Evolutionary conservation across 1,284 basidiomycete species (phyloP), one percentile per base, ranked within the genome.

Genomic region (Phlebopus sp.): DNA sequence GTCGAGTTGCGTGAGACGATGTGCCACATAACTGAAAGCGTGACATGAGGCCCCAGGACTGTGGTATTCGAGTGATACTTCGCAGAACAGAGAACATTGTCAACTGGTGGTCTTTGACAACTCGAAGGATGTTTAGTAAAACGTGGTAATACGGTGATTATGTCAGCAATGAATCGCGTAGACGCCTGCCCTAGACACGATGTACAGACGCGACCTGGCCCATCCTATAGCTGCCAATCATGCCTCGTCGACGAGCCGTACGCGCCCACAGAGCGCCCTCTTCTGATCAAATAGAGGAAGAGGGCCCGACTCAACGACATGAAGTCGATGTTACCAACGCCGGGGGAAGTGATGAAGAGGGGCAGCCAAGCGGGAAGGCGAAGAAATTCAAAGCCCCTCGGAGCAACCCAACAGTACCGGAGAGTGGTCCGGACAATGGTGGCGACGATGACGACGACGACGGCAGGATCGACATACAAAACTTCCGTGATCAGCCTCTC

Each of bases 261-360:
- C 75, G 73, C 31, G n/a, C 19, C 11, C 60, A 46, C 18, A 69
- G 72, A 48, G 68, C 73, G 57, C 67, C 71, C 2, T 75, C 77
- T 5, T 78, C 76, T n/a, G 83, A 85, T 34, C 55, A 59, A 47
- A 85, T 86, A 31, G 84, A 86, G 57, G 82, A 83, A 36, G 75
- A 75, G 2, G 64, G 63, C 2, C 57, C 55, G 18, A 57, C 58
- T 6, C 62, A 66, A 23, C 63, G 60, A 18, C 68, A 65, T 25
- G 69, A 69, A 10, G 74, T 74, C 10, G 76, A 76, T 44, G 78
- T 77, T 17, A 75, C 77, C 17, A 72, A 72, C 10, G 46, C 47
- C 11, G 63, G 52, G 3, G 53, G 42, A n/a, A 50, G 47, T 19
- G 64, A 64, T 18, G 75, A 74, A 34, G 75, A 75, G 10, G 62